Conservation (phyloP, 768 basidiomycete genomes). For the Kwoniella pini region DNA sequence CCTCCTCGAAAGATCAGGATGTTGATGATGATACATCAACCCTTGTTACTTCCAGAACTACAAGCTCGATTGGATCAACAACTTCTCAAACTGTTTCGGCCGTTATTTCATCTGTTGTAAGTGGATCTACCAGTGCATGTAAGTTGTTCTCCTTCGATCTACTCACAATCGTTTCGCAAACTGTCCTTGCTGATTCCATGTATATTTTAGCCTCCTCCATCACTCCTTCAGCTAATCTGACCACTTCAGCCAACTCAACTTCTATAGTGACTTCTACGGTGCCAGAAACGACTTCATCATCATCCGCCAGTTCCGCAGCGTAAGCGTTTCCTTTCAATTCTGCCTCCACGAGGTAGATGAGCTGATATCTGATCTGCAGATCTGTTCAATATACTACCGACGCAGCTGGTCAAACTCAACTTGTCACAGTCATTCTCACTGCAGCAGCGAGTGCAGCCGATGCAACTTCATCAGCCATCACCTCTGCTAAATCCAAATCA, state of each 20-base stretch:
- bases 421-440: conserved; percentile 40
- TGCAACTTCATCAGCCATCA: conserved; percentile 19
- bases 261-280: conserved; percentile 1
- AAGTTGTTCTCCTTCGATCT: neutral
- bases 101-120: neutral
- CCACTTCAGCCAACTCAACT: neutral
- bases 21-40: neutral
- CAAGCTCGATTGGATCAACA: neutral
- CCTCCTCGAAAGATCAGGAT: neutral
- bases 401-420: conserved; percentile 37
- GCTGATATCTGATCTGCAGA: neutral
- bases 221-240: neutral
- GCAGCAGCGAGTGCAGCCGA: conserved; percentile 26
- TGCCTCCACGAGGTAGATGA: no score
- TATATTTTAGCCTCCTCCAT: conserved; percentile 4
- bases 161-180: neutral
- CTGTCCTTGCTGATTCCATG: neutral
- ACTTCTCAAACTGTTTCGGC: neutral
- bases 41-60: neutral
- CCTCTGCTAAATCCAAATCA: conserved; percentile 13
- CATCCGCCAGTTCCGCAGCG: conserved; percentile 2
- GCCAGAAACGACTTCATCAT: neutral
- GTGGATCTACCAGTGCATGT: conserved; percentile 2
- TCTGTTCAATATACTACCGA: conserved; percentile 28
- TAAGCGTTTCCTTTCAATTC: conserved; percentile 1